A percentile compares a stretch with the other conserved stretches of the same genome.
phyloP scores from a whole-genome alignment of 768 basidiomycete species.

The Tylopilus rubrobrunneus region DNA sequence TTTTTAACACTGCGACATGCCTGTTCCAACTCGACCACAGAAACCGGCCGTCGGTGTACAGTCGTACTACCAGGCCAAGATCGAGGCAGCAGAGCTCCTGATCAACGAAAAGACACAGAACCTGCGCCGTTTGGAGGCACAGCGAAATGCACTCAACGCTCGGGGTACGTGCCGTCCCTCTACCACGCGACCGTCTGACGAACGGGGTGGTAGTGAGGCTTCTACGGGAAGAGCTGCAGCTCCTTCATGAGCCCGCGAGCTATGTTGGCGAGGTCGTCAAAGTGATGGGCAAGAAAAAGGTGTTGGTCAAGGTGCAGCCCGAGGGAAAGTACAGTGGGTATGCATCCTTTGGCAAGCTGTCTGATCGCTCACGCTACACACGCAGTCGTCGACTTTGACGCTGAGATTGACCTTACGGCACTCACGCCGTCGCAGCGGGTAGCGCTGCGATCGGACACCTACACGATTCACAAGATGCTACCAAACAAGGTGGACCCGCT shows the following conservation, averaged over 20 bases:
- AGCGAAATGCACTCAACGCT: constrained; percentile 95
- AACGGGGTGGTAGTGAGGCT: constrained; percentile 60
- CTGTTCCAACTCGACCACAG: constrained; percentile 31
- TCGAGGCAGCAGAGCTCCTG: constrained; percentile 85
- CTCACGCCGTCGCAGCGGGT: constrained; percentile 88
- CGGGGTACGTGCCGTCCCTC: constrained; percentile 53
- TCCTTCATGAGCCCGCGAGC: constrained; percentile 91
- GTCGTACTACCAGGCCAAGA: constrained; percentile 94
- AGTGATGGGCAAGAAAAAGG: constrained; percentile 99
- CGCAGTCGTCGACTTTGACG: constrained; percentile 89
- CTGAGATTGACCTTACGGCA: constrained; percentile 74
- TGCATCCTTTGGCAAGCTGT: accelerated
- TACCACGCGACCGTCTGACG: neutral
- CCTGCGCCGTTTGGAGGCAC: constrained; percentile 90
- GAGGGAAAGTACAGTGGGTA: constrained; percentile 97
- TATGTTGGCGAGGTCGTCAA: constrained; percentile 98
- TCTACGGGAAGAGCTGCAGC: constrained; percentile 86
- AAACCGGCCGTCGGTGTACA: constrained; percentile 66
- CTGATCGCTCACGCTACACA: neutral
- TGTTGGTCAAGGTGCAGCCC: constrained; percentile 95
- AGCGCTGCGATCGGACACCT: constrained; percentile 93
- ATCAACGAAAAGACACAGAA: constrained; percentile 98
- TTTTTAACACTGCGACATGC: constrained; percentile 29
- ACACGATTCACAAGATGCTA: constrained; percentile 94
- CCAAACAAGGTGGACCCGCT: constrained; percentile 98